phyloP scores from a whole-genome alignment of 2,329 filamentous ascomycete genomes.

The Nemania diffusa region DNA sequence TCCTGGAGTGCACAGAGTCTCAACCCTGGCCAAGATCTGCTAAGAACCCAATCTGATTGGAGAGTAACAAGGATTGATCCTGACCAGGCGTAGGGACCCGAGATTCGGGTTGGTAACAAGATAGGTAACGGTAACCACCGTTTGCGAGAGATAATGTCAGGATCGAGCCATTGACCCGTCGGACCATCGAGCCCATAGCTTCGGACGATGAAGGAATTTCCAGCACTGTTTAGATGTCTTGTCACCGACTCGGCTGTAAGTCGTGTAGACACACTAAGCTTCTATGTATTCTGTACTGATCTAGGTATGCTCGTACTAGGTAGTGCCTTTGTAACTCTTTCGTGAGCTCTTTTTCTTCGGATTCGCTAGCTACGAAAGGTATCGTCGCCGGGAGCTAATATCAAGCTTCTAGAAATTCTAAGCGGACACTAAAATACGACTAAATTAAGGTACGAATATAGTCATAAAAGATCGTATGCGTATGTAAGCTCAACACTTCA shows the following conservation, averaged over 20 bases:
- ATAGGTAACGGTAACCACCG: background rate
- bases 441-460: conserved; percentile 11
- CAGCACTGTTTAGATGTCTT: background rate
- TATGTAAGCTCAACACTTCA: conserved; percentile 2
- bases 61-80: background rate
- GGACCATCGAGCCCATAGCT: background rate
- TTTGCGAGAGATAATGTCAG: background rate
- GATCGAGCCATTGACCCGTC: conserved; percentile 4
- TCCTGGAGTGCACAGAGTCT: conserved; percentile 2
- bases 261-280: background rate
- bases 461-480: background rate
- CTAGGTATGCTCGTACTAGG: background rate
- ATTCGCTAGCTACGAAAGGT: conserved; percentile 19
- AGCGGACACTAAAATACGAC: background rate
- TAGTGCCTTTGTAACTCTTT: background rate
- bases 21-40: conserved; percentile 3
- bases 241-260: background rate
- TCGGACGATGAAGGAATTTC: background rate
- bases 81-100: background rate
- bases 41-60: background rate
- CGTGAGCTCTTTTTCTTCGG: background rate
- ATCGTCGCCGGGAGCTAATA: conserved; percentile 6
- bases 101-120: conserved; percentile 13
- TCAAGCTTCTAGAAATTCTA: conserved; percentile 23
- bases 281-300: too few relatives aligned